Base-by-base conservation (phyloP, 192 early-diverging fungal species). In the Entrophospora sp. region DNA sequence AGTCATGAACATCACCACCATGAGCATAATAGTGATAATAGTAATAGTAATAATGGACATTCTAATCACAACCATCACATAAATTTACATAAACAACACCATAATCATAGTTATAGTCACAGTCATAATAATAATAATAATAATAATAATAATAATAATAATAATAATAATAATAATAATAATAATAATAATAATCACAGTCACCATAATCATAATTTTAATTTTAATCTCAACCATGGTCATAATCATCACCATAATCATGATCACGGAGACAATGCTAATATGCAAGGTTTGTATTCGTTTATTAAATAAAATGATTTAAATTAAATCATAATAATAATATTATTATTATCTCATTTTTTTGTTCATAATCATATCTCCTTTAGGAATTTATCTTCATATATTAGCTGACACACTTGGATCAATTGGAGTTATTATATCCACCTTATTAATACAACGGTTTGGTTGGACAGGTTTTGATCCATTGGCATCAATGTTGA, bases 401-500 rank as follows among this genome's bases (percentile, higher is more conserved):
- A 87, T 98, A 32, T 75, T 98, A 67, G 90, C 93, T 5, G 95
- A 98, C 73, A 93, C 95, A 2, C 77, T 98, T 18, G 95, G 95
- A 28, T 94, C 92, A 36, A 91, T 94, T 1, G 95, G 95, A 59
- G 95, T 98, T 1, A 95, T 98, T 52, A 83, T 95, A n/a, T 95
- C 93, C 0, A 91, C 91, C 0, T 66, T 98, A 22, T 73, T 95
- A 34, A 93, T 98, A 40, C 80, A 90, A 68, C 82, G 72, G 69
- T 95, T 92, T 72, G 92, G 89, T 1, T 98, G 95, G 95, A 89
- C 89, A 12, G 94, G 95, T 58, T 89, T 95, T 36, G 95, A 98
- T 73, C 95, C 95, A 0, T 82, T 96, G 38, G 91, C 92, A 28
- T 98, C 95, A 13, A 83, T 98, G 46, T 83, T 92, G 48, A 98